Evolutionary conservation across 495 filamentous ascomycete genomes (phyloP), one percentile per base, ranked within the genome.

Genomic region (Staphylotrichum tortipilum): DNA sequence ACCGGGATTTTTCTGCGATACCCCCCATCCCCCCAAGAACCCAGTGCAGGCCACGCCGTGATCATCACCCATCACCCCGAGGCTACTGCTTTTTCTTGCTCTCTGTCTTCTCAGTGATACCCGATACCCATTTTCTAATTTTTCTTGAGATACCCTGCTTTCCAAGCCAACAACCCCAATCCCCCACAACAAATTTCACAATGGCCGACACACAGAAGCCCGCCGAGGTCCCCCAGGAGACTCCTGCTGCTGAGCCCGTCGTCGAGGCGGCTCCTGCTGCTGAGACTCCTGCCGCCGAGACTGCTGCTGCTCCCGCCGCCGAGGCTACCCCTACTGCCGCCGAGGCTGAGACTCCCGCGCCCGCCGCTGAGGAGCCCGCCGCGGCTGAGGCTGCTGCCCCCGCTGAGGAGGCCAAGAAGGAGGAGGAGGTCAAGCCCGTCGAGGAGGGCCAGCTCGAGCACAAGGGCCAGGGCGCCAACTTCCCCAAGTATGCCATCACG

Each of bases 401-500:
- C 19, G 46, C 26, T 5, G 64, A 60, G 47, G 74, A 79, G 46
- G 67, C 73, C 23, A 72, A 62, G 29, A 74, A 73, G 65, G 59
- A 74, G 51, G 74, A 80, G 54, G 77, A 82, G 65, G 71, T 68
- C 29, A 82, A 84, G 68, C 81, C 80, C 30, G 71, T 86, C 51
- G 78, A 79, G 54, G 84, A 90, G 63, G 91, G 91, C 51, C 71
- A 73, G 53, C 78, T 95, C 33, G 84, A 83, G 58, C 84, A 90
- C 84, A 94, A 95, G 79, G 85, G 76, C 50, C 83, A 88, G 35
- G 89, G 89, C 36, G 70, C 70, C 56, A 73, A 69, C 72, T 80
- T 95, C 53, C 78, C 90, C 68, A 91, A 95, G 91, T 97, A 81
- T 73, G 88, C 70, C 23, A n/a, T 41, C n/a, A 12, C 1, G 17